Percentiles rank a stretch among this genome's conserved stretches.
Conservation (phyloP, 495 filamentous ascomycete genomes). For the Penicillium arizonense region DNA sequence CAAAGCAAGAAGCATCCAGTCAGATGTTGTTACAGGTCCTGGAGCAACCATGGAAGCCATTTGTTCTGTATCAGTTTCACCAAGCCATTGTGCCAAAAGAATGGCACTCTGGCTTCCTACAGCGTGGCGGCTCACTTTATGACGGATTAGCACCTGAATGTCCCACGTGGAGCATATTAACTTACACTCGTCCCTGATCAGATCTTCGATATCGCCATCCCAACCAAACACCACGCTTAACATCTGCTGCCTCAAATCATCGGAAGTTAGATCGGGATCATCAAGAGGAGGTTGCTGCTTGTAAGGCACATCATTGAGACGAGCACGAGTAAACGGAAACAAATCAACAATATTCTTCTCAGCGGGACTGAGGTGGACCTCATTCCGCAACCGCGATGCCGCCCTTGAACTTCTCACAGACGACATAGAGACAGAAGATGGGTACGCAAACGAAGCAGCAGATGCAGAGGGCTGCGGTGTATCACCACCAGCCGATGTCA, state of each 20-base stretch:
- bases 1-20: slow-evolving; percentile 96
- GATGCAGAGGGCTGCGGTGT: slow-evolving; percentile 41
- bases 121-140: slow-evolving; percentile 63
- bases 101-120: slow-evolving; percentile 71
- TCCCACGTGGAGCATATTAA: slow-evolving; percentile 6
- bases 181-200: slow-evolving; percentile 81
- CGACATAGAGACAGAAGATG: slow-evolving; percentile 61
- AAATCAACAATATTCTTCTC: slow-evolving; percentile 57
- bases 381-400: slow-evolving; percentile 75
- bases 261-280: slow-evolving; percentile 66
- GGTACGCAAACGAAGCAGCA: slow-evolving; percentile 36
- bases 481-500: slow-evolving; percentile 36
- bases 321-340: slow-evolving; percentile 66
- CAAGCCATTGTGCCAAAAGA: slow-evolving; percentile 86
- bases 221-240: slow-evolving; percentile 93
- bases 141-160: neutral
- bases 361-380: slow-evolving; percentile 66
- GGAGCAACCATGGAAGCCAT: slow-evolving; percentile 73
- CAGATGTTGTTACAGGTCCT: slow-evolving; percentile 80
- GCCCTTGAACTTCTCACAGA: slow-evolving; percentile 61
- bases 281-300: slow-evolving; percentile 62
- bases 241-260: slow-evolving; percentile 89
- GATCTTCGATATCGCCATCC: slow-evolving; percentile 77
- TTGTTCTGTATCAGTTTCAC: slow-evolving; percentile 76
- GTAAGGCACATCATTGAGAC: slow-evolving; percentile 78